Evolutionary conservation across 768 basidiomycete genomes (phyloP).

Genomic region (Leccinum truebloodii): DNA sequence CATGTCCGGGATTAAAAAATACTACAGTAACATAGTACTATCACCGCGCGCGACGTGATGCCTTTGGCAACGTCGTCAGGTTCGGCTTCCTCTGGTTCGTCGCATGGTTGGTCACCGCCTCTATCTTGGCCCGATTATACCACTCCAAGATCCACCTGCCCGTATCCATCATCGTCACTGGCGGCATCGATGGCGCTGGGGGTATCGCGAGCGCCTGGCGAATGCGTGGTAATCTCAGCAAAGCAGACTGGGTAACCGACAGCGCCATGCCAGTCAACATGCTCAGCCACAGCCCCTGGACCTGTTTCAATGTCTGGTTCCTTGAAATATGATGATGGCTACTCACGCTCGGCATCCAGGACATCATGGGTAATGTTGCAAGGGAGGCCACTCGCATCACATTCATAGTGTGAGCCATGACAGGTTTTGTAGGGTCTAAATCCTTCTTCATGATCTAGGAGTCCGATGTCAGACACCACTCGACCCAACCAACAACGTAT

Average conservation of each 20-base stretch:
- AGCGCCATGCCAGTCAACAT: slow-evolving; percentile 50
- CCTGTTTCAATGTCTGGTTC: slow-evolving; percentile 2
- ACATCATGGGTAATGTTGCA: slow-evolving; percentile 51
- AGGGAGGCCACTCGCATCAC: slow-evolving; percentile 59
- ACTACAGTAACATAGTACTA: neutral
- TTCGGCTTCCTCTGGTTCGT: slow-evolving; percentile 21
- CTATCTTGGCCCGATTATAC: slow-evolving; percentile 10
- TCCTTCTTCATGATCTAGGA: slow-evolving; percentile 50
- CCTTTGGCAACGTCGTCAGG: slow-evolving; percentile 26
- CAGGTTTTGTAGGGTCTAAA: slow-evolving; percentile 52
- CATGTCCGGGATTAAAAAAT: neutral
- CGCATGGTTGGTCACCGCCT: slow-evolving; percentile 5
- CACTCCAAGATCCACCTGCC: slow-evolving; percentile 14
- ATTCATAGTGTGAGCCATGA: slow-evolving; percentile 69
- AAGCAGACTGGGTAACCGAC: slow-evolving; percentile 47
- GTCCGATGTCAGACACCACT: slow-evolving; percentile 5
- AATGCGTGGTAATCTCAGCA: slow-evolving; percentile 45
- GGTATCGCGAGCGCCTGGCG: slow-evolving; percentile 42
- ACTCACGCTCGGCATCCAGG: slow-evolving; percentile 67
- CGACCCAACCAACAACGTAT: neutral
- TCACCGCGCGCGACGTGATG: slow-evolving; percentile 14
- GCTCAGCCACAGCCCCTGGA: slow-evolving; percentile 59
- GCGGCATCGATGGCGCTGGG: slow-evolving; percentile 7
- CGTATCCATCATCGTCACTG: slow-evolving; percentile 34
- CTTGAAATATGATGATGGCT: neutral